Evolutionary conservation across 176 grass and related monocot genomes (phyloP), one percentile per base, ranked within the genome.

Genomic region (Zea luxurians): DNA sequence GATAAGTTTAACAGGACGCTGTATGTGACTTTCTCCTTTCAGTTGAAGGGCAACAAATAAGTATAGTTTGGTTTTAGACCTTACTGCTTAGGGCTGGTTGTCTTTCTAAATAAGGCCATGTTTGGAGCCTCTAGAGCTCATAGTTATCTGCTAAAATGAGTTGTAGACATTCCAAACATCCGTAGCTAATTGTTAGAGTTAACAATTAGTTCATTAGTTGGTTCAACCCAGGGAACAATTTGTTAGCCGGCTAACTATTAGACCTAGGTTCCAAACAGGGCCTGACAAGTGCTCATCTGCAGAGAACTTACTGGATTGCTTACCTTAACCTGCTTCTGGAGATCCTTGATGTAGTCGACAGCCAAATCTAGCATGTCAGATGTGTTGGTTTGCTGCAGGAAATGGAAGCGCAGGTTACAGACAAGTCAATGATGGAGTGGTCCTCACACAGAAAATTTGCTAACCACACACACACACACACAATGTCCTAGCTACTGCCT

Each of bases 291-390:
- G 27, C 27, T 27, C 27, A 27, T 27, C 27, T 27, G 27, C 27
- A 27, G 27, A 27, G 0, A 27, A 27, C 27, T 27, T 27, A 27
- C 27, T 49, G 12, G 34, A 34, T 47, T 66, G 0, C 46, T 71
- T 91, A 99, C 96, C 92, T 99, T 96, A 41, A 91, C 96, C 87
- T 99, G 81, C 77, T 89, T 82, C 79, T 99, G 96, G 71, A 99
- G 92, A 35, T 99, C 96, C 72, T 99, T 95, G 82, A 99, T 99
- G 90, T 99, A 95, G 62, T 99, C 96, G 21, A 96, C 92, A 27
- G 96, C 92, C 87, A 99, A 87, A 88, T 99, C 96, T 64, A 99
- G 79, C 96, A 99, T 99, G 85, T 99, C 96, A 61, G 96, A 80
- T 3, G 96, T 99, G 88, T 99, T 99, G 48, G 96, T 99, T 99